These are phyloP conservation scores for Tolypocladium tropicale DNA, from an alignment of 2,329 filamentous ascomycete genomes.

Conservation along the genomic window DNA sequence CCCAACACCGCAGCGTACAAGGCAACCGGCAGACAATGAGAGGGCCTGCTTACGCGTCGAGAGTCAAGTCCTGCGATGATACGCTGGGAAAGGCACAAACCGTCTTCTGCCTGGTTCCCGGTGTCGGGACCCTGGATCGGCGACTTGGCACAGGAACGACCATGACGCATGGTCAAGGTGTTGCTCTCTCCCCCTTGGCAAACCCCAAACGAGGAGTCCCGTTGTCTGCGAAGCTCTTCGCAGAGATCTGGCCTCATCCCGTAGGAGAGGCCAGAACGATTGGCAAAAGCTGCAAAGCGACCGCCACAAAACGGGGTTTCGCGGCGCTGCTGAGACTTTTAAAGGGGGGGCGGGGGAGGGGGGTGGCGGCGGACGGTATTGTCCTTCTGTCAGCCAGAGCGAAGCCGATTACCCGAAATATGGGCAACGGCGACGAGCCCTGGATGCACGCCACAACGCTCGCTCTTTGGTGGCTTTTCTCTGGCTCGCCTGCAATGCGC, in stretches of 20 bases:
- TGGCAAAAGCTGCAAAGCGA: background rate
- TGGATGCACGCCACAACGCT: background rate
- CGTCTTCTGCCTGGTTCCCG: background rate
- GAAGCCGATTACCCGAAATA: conserved; percentile 2
- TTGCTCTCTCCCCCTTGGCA: background rate
- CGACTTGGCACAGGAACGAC: background rate
- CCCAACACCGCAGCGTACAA: no score
- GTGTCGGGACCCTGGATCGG: background rate
- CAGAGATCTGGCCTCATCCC: background rate
- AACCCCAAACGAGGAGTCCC: no score
- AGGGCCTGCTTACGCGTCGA: background rate
- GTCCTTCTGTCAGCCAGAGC: background rate
- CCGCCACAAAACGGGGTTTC: background rate
- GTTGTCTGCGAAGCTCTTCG: no score
- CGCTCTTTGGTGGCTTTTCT: background rate
- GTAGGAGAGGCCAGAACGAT: background rate
- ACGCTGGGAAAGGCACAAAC: background rate
- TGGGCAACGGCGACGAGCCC: background rate
- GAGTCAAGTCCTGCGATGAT: background rate
- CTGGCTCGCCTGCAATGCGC: background rate
- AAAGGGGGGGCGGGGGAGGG: no score
- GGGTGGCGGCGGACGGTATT: no score
- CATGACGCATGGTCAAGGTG: background rate
- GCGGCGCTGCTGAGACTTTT: background rate
- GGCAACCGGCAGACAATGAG: background rate